Evolutionary conservation across 371 early-diverging fungal species (phyloP), one percentile per base, ranked within the genome.

Genomic region (Mucor racemosus): DNA sequence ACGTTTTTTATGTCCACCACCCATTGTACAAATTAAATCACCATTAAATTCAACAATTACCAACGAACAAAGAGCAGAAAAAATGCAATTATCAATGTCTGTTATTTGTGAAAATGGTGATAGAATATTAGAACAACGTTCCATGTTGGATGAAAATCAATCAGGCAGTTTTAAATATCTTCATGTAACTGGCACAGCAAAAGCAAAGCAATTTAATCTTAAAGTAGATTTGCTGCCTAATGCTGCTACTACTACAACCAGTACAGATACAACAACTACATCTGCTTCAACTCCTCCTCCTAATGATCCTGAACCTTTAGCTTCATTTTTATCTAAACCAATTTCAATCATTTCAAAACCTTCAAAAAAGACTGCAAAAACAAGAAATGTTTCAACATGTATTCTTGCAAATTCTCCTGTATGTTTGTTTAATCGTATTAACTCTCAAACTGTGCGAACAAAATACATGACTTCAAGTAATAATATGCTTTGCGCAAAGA

Each of bases 261-360:
- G 54, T 42, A 10, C 61, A 44, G 7, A 36, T 21, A 13, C 58
- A 58, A 14, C 66, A 59, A 38, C 66, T 62, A 65, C 62, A 58
- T 8, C 60, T 44, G 31, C 62, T 36, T 35, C 58, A 26, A 35
- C 59, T 14, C 56, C 7, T 31, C 44, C 35, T 34, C 62, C 64
- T 0, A 15, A 21, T 26, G 7, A 54, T 10, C 38, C n/a, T 38
- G 76, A 48, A 13, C 53, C 68, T 2, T 71, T 77, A 65, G 90
- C 89, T 10, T 84, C 85, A 13, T 91, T 91, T 44, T 85, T 86
- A 65, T 91, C 92, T 8, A 72, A 78, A 11, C 89, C 93, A 0
- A 88, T 94, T 39, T 74, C 88, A 6, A 91, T 95, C 71, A 92
- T 95, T 40, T 94, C 94, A 60, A 95, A 95, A 74, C 95, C 95